Evolutionary conservation across 2,329 filamentous ascomycete genomes (phyloP).

Genomic region (Fusarium sp.): DNA sequence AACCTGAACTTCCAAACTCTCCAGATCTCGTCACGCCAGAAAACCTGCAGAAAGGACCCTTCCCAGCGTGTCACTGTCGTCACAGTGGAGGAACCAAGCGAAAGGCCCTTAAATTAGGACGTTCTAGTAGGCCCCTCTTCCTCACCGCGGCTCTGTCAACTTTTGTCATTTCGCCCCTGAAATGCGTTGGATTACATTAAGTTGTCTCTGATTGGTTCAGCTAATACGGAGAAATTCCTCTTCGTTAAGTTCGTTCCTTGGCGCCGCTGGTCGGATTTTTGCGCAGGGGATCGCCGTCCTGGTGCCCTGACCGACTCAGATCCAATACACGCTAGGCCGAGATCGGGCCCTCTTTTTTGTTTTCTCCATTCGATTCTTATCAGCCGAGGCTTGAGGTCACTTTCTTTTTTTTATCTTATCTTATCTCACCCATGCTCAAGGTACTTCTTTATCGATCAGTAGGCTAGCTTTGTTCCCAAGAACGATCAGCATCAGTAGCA

Average conservation of each 20-base stretch:
- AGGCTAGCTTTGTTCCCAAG: conserved; percentile 3
- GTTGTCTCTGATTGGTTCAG: conserved; percentile 32
- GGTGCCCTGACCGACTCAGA: conserved; percentile 34
- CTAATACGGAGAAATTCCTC: conserved; percentile 34
- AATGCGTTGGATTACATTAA: conserved; percentile 42
- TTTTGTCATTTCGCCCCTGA: conserved; percentile 37
- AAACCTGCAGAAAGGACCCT: conserved; percentile 15
- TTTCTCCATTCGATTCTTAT: conserved; percentile 18
- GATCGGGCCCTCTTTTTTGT: conserved; percentile 40
- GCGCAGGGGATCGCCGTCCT: conserved; percentile 33
- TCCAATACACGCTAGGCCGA: conserved; percentile 39
- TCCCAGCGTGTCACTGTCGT: conserved; percentile 17
- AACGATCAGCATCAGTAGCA: not conserved
- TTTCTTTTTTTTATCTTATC: conserved; percentile 15
- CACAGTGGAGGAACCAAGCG: conserved; percentile 23
- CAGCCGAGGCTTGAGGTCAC: not conserved
- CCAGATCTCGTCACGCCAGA: not conserved
- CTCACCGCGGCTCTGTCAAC: conserved; percentile 40
- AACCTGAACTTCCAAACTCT: not conserved
- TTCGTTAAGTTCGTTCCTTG: conserved; percentile 15
- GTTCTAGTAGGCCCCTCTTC: conserved; percentile 31
- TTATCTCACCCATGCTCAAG: conserved; percentile 3
- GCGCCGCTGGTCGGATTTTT: conserved; percentile 30
- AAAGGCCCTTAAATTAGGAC: conserved; percentile 26
- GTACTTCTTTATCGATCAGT: not conserved